Evolutionary conservation across 2,329 filamentous ascomycete genomes (phyloP).

Genomic region (Cladosporium sp.): DNA sequence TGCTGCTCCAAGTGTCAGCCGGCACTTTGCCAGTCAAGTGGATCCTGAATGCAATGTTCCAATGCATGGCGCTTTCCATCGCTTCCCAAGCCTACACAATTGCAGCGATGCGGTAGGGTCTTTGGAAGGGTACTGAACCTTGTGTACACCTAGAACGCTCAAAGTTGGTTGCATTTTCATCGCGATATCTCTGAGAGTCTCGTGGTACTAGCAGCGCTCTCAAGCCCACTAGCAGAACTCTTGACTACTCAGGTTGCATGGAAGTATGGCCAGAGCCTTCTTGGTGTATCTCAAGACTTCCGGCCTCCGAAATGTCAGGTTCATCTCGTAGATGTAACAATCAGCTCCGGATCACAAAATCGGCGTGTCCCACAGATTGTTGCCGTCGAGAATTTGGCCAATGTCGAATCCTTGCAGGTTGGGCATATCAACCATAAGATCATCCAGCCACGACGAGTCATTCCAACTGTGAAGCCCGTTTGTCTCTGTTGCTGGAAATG

Average conservation of each 20-base stretch:
- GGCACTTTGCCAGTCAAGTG: background rate
- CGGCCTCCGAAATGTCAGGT: too few species aligned
- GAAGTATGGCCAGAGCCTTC: background rate
- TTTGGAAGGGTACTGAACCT: background rate
- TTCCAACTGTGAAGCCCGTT: conserved; percentile 17
- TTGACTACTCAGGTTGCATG: background rate
- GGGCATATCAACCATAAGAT: conserved; percentile 14
- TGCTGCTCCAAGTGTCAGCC: too few species aligned
- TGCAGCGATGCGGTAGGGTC: background rate
- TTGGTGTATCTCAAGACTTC: background rate
- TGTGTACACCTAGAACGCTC: background rate
- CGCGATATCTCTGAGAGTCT: background rate
- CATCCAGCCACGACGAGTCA: conserved; percentile 15
- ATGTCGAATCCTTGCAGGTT: conserved; percentile 18
- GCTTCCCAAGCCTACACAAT: background rate
- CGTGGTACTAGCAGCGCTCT: background rate
- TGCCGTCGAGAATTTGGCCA: conserved; percentile 12
- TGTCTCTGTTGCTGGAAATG: background rate
- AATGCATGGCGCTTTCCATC: background rate
- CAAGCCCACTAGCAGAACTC: background rate
- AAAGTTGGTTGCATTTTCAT: too few species aligned
- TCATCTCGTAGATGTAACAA: background rate
- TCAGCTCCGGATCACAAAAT: background rate
- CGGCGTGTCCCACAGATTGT: conserved; percentile 13
- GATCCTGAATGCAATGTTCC: background rate